Conservation (phyloP, 352 stramenopile genomes). For the Globisporangium echinulatum region DNA sequence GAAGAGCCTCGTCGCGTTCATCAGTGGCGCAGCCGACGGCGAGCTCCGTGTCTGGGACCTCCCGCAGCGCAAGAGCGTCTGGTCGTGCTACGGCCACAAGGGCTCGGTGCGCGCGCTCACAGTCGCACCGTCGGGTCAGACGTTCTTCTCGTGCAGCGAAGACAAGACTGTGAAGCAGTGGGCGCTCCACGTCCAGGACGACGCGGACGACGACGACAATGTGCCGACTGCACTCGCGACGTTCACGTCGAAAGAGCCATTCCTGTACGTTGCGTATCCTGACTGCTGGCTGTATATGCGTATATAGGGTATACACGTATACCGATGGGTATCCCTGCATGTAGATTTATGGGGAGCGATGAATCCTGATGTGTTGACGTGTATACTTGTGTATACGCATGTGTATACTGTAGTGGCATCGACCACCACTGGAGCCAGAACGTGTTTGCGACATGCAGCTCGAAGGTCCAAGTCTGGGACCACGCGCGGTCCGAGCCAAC, state of each 20-base stretch:
- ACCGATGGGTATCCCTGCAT: too few relatives aligned
- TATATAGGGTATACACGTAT: neutral
- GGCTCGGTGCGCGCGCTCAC: constrained; percentile 92
- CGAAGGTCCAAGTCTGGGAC: constrained; percentile 96
- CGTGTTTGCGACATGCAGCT: constrained; percentile 90
- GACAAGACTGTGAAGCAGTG: constrained; percentile 95
- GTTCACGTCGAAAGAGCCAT: constrained; percentile 81
- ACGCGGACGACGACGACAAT: constrained; percentile 39
- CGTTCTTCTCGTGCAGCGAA: constrained; percentile 93
- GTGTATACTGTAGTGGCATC: constrained; percentile 87
- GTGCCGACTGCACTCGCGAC: constrained; percentile 57
- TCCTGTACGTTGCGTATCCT: constrained; percentile 45
- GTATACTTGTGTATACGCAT: constrained; percentile 1
- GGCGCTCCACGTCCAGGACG: constrained; percentile 62
- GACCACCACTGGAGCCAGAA: constrained; percentile 96
- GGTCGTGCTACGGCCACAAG: constrained; percentile 89
- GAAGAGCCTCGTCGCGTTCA: constrained; percentile 84
- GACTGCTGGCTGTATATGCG: neutral
- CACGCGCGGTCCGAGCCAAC: constrained; percentile 89
- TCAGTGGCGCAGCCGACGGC: constrained; percentile 88
- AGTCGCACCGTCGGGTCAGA: constrained; percentile 62
- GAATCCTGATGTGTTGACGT: too few relatives aligned
- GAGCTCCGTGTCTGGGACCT: constrained; percentile 98
- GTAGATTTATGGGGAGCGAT: too few relatives aligned
- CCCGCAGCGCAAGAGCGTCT: constrained; percentile 90